Base-by-base conservation (phyloP, 176 grass and related monocot species). In the Carex myosuroides region DNA sequence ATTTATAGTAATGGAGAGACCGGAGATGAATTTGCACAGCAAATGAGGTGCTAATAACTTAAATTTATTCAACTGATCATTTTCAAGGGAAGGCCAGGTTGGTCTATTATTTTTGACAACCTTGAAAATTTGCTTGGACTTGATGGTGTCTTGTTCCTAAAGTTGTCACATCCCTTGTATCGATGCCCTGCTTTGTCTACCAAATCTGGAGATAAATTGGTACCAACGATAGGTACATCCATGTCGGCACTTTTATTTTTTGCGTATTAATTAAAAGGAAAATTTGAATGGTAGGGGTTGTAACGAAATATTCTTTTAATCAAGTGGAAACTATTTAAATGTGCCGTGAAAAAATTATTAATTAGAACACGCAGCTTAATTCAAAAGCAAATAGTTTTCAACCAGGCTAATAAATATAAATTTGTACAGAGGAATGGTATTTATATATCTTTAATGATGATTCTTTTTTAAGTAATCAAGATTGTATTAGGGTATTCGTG, bases 131-230 rank as follows among this genome's bases (percentile, higher is more conserved):
- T 56, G 13, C 73, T 4, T 33, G 6, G 52, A 56, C 52, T 32
- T 57, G 26, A 57, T 78, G 73, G 24, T 56, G 73, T 78, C 73
- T 78, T 26, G 52, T 78, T 78, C 52, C 73, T 17, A 26, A 14
- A 57, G 73, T 57, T 78, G 46, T 54, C 71, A 75, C 0, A 75
- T 75, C 46, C 29, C 66, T 53, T 73, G 70, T 17, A 73, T 73
- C 17, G 41, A 73, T 73, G n/a, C 46, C 26, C 52, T 26, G 44
- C 42, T 26, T 20, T 53, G 44, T 17, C 12, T 56, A 56, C 73
- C 24, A 77, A 77, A 56, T 77, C 24, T 55, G 50, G 22, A 54
- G 14, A 6, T 33, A 76, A 9, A 18, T 24, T 56, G 50, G 13
- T 78, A 52, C 21, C 22, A 3, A 16, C 50, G 73, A 78, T 6